A percentile compares a stretch with the other conserved stretches of the same genome.
Evolutionary conservation across 345 rosid genomes (phyloP).

Genomic region (Gossypium turneri): DNA sequence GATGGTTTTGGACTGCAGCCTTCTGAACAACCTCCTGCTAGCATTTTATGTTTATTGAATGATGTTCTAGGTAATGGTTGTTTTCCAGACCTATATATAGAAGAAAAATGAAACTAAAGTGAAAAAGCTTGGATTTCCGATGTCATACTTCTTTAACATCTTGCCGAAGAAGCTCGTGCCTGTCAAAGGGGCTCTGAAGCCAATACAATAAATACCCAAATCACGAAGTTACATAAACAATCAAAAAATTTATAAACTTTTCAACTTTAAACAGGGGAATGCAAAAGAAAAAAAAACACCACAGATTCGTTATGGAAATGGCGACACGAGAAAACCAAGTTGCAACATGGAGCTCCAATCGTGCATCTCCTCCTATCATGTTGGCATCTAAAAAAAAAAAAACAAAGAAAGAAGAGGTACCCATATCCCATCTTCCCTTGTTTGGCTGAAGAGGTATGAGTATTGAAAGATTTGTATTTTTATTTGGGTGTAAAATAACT

Average conservation of each 20-base stretch:
- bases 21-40: no score
- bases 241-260: not conserved
- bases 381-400: slow-evolving; percentile 48
- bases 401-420: slow-evolving; percentile 27
- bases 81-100: not conserved
- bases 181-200: slow-evolving; percentile 50
- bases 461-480: not conserved
- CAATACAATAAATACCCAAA: slow-evolving; percentile 15
- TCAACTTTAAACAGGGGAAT: slow-evolving; percentile 3
- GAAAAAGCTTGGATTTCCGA: not conserved
- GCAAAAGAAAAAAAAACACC: slow-evolving; percentile 28
- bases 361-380: slow-evolving; percentile 90
- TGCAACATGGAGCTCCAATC: slow-evolving; percentile 94
- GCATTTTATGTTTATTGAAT: no score
- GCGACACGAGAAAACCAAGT: slow-evolving; percentile 83
- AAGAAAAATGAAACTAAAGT: not conserved
- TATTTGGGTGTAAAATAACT: not conserved
- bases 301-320: slow-evolving; percentile 90
- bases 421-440: slow-evolving; percentile 94
- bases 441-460: slow-evolving; percentile 32
- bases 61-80: no score
- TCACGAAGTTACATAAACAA: slow-evolving; percentile 3
- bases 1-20: no score
- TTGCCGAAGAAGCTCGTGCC: slow-evolving; percentile 76
- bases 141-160: slow-evolving; percentile 69